These are phyloP conservation scores for Erucastrum elatum DNA, from an alignment of 345 rosid genomes.

Conservation along the genomic window DNA sequence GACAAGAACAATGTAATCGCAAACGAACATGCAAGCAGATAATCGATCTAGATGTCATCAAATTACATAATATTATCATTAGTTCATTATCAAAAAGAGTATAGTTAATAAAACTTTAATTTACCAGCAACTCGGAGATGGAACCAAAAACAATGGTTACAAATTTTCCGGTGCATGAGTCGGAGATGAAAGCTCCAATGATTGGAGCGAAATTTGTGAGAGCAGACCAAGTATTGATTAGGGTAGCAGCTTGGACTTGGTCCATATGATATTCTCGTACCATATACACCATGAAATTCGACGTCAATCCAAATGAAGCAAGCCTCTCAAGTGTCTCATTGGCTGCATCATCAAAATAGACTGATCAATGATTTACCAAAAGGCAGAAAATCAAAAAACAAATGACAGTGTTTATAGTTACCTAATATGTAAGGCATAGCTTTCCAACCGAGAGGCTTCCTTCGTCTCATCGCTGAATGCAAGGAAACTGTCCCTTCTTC, in stretches of 20 bases:
- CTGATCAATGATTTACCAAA: background rate
- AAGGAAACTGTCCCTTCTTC: slow-evolving; percentile 3
- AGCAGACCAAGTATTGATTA: slow-evolving; percentile 67
- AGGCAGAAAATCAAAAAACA: background rate
- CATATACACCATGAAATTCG: slow-evolving; percentile 68
- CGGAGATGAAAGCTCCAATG: slow-evolving; percentile 67
- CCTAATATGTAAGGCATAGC: slow-evolving; percentile 80
- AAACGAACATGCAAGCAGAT: background rate
- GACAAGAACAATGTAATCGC: background rate
- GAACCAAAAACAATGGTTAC: slow-evolving; percentile 55
- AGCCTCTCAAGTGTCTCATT: slow-evolving; percentile 80
- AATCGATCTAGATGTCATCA: background rate
- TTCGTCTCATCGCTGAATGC: slow-evolving; percentile 6
- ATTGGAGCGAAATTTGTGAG: slow-evolving; percentile 60
- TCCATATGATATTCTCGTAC: slow-evolving; percentile 57
- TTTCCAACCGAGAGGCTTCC: slow-evolving; percentile 76
- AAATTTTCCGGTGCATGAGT: slow-evolving; percentile 52
- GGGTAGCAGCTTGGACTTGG: slow-evolving; percentile 54
- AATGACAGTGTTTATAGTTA: slow-evolving; percentile 18
- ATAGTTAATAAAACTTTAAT: background rate
- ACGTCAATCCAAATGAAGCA: slow-evolving; percentile 58
- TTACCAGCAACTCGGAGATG: slow-evolving; percentile 61
- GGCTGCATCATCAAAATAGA: slow-evolving; percentile 40
- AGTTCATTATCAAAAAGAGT: background rate
- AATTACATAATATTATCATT: background rate